Evolutionary conservation across 148 eudicot species (phyloP).

Genomic region (Rhododendron henanense): DNA sequence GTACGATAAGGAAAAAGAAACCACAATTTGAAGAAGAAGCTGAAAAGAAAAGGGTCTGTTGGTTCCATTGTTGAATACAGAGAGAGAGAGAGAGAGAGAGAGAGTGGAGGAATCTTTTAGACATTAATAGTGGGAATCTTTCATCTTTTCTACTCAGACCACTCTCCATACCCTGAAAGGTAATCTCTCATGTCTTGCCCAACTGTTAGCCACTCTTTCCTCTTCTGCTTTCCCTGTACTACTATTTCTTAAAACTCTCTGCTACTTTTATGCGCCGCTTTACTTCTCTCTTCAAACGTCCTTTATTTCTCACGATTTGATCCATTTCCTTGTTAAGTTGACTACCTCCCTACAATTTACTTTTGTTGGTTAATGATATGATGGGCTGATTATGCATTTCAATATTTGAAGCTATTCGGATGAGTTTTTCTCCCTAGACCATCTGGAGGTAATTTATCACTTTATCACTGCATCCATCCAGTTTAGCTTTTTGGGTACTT

Average conservation of each 20-base stretch:
- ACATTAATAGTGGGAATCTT: conserved; percentile 21
- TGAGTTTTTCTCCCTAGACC: neutral
- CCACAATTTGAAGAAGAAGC: neutral
- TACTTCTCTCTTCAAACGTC: neutral
- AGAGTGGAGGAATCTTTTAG: neutral
- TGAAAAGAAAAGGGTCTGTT: conserved; percentile 1
- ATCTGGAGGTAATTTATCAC: conserved; percentile 4
- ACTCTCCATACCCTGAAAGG: conserved; percentile 2
- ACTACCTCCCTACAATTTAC: neutral
- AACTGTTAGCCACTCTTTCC: neutral
- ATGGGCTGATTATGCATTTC: conserved; percentile 12
- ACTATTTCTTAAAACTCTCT: conserved; percentile 12
- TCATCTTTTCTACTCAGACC: neutral
- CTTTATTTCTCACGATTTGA: neutral
- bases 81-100: neutral
- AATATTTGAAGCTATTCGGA: neutral
- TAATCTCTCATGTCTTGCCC: conserved; percentile 1
- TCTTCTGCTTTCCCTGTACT: neutral
- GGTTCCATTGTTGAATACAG: conserved; percentile 7
- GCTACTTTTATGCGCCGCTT: neutral
- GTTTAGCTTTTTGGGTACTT: neutral
- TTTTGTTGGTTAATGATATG: conserved; percentile 8
- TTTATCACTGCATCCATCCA: neutral
- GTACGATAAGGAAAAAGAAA: conserved; percentile 4
- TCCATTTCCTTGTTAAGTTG: neutral